A percentile compares a stretch with the other conserved stretches of the same genome.
Conservation (phyloP, 2,329 filamentous ascomycete species). For the Penicillium sumatraense region DNA sequence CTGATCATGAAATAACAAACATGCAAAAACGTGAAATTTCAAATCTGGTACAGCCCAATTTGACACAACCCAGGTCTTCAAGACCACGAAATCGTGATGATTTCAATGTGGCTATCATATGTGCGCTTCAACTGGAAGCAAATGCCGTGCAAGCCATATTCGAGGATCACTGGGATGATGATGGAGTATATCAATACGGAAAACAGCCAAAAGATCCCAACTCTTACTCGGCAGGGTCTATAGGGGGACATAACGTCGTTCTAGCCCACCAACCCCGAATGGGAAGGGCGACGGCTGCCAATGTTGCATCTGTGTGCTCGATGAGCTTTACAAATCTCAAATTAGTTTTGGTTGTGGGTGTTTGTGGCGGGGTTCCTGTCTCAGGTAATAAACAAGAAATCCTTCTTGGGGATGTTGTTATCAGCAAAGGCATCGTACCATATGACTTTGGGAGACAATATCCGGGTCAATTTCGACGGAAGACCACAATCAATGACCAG, state of each 20-base stretch:
- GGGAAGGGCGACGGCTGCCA: constrained; percentile 14
- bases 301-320: constrained; percentile 10
- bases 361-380: constrained; percentile 24
- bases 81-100: neutral
- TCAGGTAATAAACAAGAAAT: constrained; percentile 10
- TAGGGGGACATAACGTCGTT: constrained; percentile 18
- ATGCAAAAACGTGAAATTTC: too few species aligned
- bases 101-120: constrained; percentile 23
- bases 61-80: too few species aligned
- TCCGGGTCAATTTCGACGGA: constrained; percentile 12
- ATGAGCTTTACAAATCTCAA: constrained; percentile 23
- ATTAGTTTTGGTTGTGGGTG: constrained; percentile 24
- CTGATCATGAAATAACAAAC: too few species aligned
- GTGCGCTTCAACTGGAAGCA: constrained; percentile 14
- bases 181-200: neutral
- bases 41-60: too few species aligned
- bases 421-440: constrained; percentile 28
- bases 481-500: constrained; percentile 8
- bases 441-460: constrained; percentile 28
- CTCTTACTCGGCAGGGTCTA: constrained; percentile 17
- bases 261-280: constrained; percentile 14
- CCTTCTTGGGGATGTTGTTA: constrained; percentile 32
- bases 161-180: constrained; percentile 15
- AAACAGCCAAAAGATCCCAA: constrained; percentile 10
- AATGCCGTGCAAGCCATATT: constrained; percentile 20